Evolutionary conservation across 768 basidiomycete species (phyloP).

Genomic region (Mycena galericulata): DNA sequence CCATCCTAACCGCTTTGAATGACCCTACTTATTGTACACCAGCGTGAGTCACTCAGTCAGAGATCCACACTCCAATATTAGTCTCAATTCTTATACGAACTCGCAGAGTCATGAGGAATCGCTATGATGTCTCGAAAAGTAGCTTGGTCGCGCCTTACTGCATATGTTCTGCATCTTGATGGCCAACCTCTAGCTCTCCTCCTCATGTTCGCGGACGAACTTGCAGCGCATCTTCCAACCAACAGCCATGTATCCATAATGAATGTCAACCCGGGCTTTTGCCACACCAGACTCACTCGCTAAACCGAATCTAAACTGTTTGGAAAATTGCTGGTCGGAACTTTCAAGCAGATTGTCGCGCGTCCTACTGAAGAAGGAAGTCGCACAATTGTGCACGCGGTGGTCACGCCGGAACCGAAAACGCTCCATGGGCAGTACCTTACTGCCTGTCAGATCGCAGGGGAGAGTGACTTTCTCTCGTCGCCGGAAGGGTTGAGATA

Average conservation of each 20-base stretch:
- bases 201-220: constrained; percentile 50
- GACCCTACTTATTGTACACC: constrained; percentile 38
- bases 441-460: constrained; percentile 2
- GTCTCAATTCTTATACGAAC: not conserved
- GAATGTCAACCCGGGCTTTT: constrained; percentile 51
- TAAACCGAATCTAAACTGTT: constrained; percentile 27
- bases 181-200: constrained; percentile 42
- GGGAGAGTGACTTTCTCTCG: constrained; percentile 11
- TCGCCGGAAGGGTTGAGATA: too few species aligned
- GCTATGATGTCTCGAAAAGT: too few species aligned
- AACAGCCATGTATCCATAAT: constrained; percentile 44
- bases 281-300: constrained; percentile 45
- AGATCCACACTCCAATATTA: not conserved
- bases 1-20: constrained; percentile 33
- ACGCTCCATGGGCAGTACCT: constrained; percentile 15
- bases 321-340: not conserved
- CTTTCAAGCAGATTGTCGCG: constrained; percentile 39
- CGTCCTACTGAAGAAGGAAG: constrained; percentile 49
- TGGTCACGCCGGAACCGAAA: constrained; percentile 37
- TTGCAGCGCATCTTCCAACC: constrained; percentile 45
- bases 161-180: not conserved
- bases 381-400: constrained; percentile 49
- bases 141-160: too few species aligned
- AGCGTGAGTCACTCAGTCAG: constrained; percentile 41
- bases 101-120: constrained; percentile 40